Evolutionary conservation across 257 asterid genomes (phyloP).

Genomic region (Prunella vulgaris): DNA sequence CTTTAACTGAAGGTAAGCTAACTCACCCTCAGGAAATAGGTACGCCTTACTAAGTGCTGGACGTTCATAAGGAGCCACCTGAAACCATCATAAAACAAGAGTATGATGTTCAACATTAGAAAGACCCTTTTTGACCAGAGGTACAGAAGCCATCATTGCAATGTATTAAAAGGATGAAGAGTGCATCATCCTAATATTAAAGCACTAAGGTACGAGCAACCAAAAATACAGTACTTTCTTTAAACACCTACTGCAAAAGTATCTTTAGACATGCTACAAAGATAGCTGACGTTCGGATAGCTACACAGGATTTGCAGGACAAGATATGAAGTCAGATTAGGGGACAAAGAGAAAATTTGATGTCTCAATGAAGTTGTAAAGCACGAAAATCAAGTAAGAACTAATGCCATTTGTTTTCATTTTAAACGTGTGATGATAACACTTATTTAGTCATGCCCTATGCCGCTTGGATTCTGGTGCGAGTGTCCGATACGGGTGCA

Average conservation of each 20-base stretch:
- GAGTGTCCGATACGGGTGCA: no score
- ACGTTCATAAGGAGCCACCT: slow-evolving; percentile 99
- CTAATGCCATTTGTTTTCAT: neutral
- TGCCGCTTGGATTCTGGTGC: no score
- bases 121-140: neutral
- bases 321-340: neutral
- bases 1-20: slow-evolving; percentile 4
- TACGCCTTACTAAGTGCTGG: slow-evolving; percentile 95
- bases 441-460: neutral
- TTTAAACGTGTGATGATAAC: neutral
- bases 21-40: slow-evolving; percentile 91
- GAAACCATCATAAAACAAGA: slow-evolving; percentile 29
- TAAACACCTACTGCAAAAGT: neutral
- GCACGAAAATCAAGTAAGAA: neutral
- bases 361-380: neutral
- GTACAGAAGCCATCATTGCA: neutral
- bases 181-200: neutral
- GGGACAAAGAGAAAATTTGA: neutral
- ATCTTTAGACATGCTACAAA: neutral
- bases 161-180: neutral
- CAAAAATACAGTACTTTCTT: neutral
- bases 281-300: neutral
- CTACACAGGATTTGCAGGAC: neutral
- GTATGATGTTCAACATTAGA: neutral
- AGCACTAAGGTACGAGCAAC: neutral